phyloP scores from a whole-genome alignment of 1,284 basidiomycete species.

The Mycosarcoma mackinlayi region DNA sequence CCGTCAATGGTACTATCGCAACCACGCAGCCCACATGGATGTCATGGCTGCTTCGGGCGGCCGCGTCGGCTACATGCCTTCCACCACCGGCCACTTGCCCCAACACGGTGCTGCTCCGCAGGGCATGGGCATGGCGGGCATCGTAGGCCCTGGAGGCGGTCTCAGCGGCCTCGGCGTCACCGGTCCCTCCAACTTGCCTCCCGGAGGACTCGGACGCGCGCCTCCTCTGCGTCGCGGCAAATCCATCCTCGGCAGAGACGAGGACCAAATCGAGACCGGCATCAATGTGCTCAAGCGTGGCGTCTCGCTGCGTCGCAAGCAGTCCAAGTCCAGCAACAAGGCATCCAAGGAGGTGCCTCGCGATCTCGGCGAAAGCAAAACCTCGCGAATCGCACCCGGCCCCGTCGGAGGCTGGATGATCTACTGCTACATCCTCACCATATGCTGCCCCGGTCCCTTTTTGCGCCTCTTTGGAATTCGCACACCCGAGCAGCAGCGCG shows the following conservation, averaged over 20 bases:
- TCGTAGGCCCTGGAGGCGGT: conserved; percentile 64
- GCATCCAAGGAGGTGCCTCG: conserved; percentile 53
- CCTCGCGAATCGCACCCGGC: conserved; percentile 71
- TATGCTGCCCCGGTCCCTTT: conserved; percentile 79
- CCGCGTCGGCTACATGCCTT: conserved; percentile 65
- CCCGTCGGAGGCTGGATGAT: conserved; percentile 95
- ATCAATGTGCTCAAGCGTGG: conserved; percentile 68
- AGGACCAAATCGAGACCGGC: conserved; percentile 66
- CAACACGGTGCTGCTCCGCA: conserved; percentile 65
- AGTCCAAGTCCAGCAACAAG: conserved; percentile 40
- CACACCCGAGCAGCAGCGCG: conserved; percentile 91
- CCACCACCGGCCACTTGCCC: conserved; percentile 65
- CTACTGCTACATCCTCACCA: conserved; percentile 89
- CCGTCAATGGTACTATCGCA: conserved; percentile 93
- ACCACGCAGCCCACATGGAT: conserved; percentile 82
- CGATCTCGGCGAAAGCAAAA: conserved; percentile 51
- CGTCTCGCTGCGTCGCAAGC: conserved; percentile 61
- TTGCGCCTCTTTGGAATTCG: conserved; percentile 76
- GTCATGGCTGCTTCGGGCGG: conserved; percentile 51
- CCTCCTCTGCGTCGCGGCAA: conserved; percentile 64
- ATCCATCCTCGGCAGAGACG: conserved; percentile 66
- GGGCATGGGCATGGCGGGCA: conserved; percentile 46
- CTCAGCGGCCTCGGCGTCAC: conserved; percentile 65
- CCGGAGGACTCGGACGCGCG: conserved; percentile 54
- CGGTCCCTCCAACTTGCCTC: conserved; percentile 52